A percentile compares a stretch with the other conserved stretches of the same genome.
These are phyloP conservation scores for Trifolium dubium DNA, from an alignment of 306 rosid genomes.

Conservation along the genomic window DNA sequence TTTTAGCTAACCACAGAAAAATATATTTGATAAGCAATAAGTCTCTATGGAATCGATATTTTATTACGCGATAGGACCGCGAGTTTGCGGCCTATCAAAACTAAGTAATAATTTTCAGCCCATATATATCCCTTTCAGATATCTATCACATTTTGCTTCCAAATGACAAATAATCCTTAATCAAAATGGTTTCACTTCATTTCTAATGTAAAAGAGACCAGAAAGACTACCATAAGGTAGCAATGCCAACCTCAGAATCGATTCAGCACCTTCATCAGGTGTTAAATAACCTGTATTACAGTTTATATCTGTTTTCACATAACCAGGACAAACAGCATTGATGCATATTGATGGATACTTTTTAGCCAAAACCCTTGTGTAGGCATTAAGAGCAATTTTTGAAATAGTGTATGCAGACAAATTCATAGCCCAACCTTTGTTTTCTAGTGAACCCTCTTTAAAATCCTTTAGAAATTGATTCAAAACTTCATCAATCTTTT, in stretches of 20 bases:
- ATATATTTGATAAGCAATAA: too few relatives aligned
- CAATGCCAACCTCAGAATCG: conserved; percentile 58
- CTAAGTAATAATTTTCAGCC: not conserved
- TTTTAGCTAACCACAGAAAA: too few relatives aligned
- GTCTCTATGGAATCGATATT: not conserved
- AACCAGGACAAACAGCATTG: conserved; percentile 56
- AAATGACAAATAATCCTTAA: not conserved
- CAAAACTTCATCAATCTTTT: conserved; percentile 49
- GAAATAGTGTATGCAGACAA: conserved; percentile 46
- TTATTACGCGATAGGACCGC: too few relatives aligned
- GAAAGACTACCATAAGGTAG: conserved; percentile 40
- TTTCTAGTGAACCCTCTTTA: conserved; percentile 47
- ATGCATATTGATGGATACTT: conserved; percentile 40
- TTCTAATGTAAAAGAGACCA: conserved; percentile 38
- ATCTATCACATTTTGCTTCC: too few relatives aligned
- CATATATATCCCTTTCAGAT: not conserved
- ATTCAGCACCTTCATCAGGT: conserved; percentile 63
- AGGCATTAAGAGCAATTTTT: conserved; percentile 57
- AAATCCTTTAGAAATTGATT: conserved; percentile 49
- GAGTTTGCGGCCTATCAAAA: not conserved
- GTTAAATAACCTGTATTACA: conserved; percentile 40
- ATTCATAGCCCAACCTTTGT: conserved; percentile 52
- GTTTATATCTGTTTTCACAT: conserved; percentile 52
- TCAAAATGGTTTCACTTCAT: conserved; percentile 45
- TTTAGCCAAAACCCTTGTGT: conserved; percentile 55